Evolutionary conservation across 2,329 filamentous ascomycete species (phyloP).

Genomic region (Ceratocystis cacaofunesta): DNA sequence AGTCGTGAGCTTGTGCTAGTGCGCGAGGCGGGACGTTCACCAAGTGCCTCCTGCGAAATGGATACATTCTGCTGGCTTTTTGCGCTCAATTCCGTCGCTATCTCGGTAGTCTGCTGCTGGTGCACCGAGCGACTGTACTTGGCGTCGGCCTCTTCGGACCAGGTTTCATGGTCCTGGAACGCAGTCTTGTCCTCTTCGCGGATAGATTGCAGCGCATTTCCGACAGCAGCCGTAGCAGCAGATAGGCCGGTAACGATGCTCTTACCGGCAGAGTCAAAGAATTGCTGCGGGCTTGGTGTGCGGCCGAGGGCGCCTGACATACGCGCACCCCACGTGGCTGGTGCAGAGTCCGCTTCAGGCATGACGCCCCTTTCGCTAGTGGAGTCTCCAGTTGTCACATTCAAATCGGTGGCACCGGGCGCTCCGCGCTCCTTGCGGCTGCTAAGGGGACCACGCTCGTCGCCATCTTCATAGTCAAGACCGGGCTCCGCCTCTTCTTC

Average conservation of each 20-base stretch:
- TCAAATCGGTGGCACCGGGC: conserved; percentile 22
- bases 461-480: conserved; percentile 33
- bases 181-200: conserved; percentile 68
- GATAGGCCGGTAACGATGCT: conserved; percentile 68
- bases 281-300: conserved; percentile 75
- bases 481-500: conserved; percentile 49
- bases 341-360: not conserved
- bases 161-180: conserved; percentile 74
- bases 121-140: conserved; percentile 32
- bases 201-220: conserved; percentile 68
- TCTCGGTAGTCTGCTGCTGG: not conserved
- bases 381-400: conserved; percentile 16
- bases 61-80: not conserved
- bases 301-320: conserved; percentile 69
- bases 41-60: not conserved
- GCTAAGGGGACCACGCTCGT: conserved; percentile 26
- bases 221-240: conserved; percentile 67
- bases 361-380: not conserved
- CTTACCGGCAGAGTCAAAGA: conserved; percentile 70
- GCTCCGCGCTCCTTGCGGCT: conserved; percentile 5
- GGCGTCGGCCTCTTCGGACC: conserved; percentile 78
- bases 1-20: conserved; percentile 12
- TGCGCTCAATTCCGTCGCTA: not conserved
- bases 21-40: conserved; percentile 11
- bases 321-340: conserved; percentile 53